Evolutionary conservation across 768 basidiomycete genomes (phyloP), one percentile per base, ranked within the genome.

Genomic region (Heimioporus sp.): DNA sequence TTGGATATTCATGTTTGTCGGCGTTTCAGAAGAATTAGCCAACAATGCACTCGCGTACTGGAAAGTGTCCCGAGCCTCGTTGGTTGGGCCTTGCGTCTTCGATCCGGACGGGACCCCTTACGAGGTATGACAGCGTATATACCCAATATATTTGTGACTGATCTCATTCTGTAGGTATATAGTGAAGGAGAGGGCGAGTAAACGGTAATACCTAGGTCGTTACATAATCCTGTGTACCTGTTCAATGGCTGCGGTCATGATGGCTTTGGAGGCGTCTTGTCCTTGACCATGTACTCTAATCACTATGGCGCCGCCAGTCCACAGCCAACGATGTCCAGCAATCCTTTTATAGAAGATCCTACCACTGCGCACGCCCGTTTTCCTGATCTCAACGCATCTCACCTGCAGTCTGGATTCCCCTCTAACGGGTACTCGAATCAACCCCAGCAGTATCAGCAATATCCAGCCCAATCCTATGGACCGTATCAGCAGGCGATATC

Each of bases 331-430:
- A 62, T 73, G 43, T 72, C 74, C 46, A 90, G 86, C 62, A 90
- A 90, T 58, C 88, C 88, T 0, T 90, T 90, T 69, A 71, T 83
- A 61, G 73, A 76, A 43, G 79, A 80, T 55, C 74, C 80, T 1
- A 56, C 73, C 30, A 72, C 74, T 43, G 67, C 79, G 31, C 73
- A 76, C 24, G 66, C 74, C 19, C 81, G 88, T 53, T 90, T 77
- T 60, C 89, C 89, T 34, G 85, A 86, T 64, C 74, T 91, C 60
- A 75, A 74, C 34, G 64, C 59, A 48, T 39, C 65, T 15, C 35
- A 41, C 12, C 35, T 49, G 28, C 62, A 58, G 30, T 12, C 56
- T 7, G 54, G 53, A 37, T 65, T 65, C 49, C 49, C 51, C 3
- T 20, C 53, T 21, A 52, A 59, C 3, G 52, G 69, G 70, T 51